phyloP scores from a whole-genome alignment of 768 basidiomycete species.

The Suillus fuscotomentosus region DNA sequence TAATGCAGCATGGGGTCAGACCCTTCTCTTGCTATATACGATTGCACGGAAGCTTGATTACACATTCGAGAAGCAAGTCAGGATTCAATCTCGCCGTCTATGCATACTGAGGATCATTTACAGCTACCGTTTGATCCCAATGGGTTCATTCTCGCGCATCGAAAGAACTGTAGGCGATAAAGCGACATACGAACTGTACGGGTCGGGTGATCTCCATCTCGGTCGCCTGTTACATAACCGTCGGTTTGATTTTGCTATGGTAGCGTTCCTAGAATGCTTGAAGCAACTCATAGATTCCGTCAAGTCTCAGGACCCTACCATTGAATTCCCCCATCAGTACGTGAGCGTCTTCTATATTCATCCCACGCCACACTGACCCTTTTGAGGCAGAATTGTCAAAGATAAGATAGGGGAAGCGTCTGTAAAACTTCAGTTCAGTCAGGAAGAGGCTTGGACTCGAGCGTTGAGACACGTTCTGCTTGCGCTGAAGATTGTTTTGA shows the following conservation, averaged over 20 bases:
- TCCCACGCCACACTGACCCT: not conserved
- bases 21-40: slow-evolving; percentile 86
- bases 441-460: slow-evolving; percentile 95
- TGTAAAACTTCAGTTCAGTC: slow-evolving; percentile 91
- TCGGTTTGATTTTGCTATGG: slow-evolving; percentile 95
- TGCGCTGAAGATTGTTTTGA: slow-evolving; percentile 83
- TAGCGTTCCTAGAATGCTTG: slow-evolving; percentile 92
- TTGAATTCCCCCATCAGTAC: slow-evolving; percentile 88
- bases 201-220: slow-evolving; percentile 89
- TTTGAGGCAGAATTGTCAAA: slow-evolving; percentile 65
- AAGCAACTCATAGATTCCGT: slow-evolving; percentile 90
- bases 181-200: slow-evolving; percentile 87
- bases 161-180: slow-evolving; percentile 83
- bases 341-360: slow-evolving; percentile 30
- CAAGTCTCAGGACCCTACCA: slow-evolving; percentile 62
- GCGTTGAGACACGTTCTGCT: slow-evolving; percentile 89
- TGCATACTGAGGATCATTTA: slow-evolving; percentile 11
- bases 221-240: slow-evolving; percentile 91
- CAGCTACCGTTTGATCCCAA: slow-evolving; percentile 88
- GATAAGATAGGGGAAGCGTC: slow-evolving; percentile 97
- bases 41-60: slow-evolving; percentile 91
- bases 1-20: slow-evolving; percentile 98
- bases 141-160: slow-evolving; percentile 94
- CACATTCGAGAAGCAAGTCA: slow-evolving; percentile 75
- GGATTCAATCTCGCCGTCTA: not conserved